These are phyloP conservation scores for Cronartium quercuum DNA, from an alignment of 1,284 basidiomycete genomes.

Conservation along the genomic window DNA sequence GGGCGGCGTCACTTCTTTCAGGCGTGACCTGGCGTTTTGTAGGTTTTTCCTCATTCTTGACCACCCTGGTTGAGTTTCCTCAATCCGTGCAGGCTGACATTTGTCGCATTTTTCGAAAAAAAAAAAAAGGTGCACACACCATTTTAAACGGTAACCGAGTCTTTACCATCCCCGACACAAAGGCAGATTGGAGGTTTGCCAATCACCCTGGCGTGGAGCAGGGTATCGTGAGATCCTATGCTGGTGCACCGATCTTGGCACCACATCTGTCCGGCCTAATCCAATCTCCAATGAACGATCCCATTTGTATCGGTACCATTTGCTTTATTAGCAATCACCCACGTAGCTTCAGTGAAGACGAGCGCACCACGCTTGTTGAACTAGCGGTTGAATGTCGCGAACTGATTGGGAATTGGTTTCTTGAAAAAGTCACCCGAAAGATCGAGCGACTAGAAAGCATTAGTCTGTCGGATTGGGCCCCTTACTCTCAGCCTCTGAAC, in stretches of 20 bases:
- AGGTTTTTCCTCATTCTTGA: not conserved
- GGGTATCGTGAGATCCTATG: slow-evolving; percentile 21
- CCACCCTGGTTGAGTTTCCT: not conserved
- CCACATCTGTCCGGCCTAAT: slow-evolving; percentile 15
- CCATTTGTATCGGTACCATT: slow-evolving; percentile 43
- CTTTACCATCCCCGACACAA: slow-evolving; percentile 22
- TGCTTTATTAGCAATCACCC: slow-evolving; percentile 46
- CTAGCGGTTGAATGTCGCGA: slow-evolving; percentile 40
- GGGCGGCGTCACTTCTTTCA: slow-evolving; percentile 11
- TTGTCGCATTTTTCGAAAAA: not conserved
- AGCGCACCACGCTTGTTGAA: slow-evolving; percentile 43
- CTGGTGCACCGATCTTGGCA: slow-evolving; percentile 39
- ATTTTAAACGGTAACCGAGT: slow-evolving; percentile 29
- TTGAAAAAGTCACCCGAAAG: slow-evolving; percentile 24
- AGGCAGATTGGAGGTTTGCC: slow-evolving; percentile 36
- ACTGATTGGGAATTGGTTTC: slow-evolving; percentile 42
- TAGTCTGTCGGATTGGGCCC: not conserved
- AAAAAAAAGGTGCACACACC: slow-evolving; percentile 26
- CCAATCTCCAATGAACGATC: slow-evolving; percentile 22
- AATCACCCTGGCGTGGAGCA: slow-evolving; percentile 21
- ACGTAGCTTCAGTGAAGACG: slow-evolving; percentile 42
- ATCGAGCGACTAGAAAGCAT: not conserved
- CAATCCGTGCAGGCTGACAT: not conserved
- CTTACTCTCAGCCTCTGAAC: not conserved
- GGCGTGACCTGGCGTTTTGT: slow-evolving; percentile 22